Evolutionary conservation across 2,329 filamentous ascomycete species (phyloP), one percentile per base, ranked within the genome.

Genomic region (Aspergillus sp.): DNA sequence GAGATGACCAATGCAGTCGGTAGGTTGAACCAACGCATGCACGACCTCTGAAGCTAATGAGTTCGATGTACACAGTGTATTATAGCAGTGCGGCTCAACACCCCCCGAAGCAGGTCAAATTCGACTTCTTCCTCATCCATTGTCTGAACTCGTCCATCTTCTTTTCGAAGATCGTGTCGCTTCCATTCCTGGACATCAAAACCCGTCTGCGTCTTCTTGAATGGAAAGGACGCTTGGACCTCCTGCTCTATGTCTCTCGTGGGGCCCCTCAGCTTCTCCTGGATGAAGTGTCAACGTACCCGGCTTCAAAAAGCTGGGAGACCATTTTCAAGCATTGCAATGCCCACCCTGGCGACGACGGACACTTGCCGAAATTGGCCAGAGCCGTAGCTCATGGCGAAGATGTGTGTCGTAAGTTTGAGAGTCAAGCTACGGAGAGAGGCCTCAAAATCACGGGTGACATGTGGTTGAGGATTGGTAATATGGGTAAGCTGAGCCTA

Each of bases 71-170:
- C 14, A 32, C 49, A 76, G 83, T 80, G 0, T 86, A 84, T 69
- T 85, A 81, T 67, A 82, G 84, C n/a, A 78, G 75, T 0, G 84
- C 88, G 0, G 85, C 91, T 0, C 84, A 90, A 66, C 80, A 84
- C 31, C 85, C 85, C 0, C 80, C 81, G 1, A 90, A 92, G 71
- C 74, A 81, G 22, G 80, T 88, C 53, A 92, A 90, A 71, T 87
- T 91, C 71, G 93, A 96, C 72, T 97, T 97, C 73, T 95, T 88
- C 79, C 81, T 80, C 70, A 92, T 93, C 68, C 93, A 97, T 75
- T 85, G 87, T 68, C 78, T 94, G 65, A 97, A 90, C 70, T 80
- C 81, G 11, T 88, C 88, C n/a, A 86, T 96, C 65, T 95, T 94
- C 78, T 82, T 91, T 64, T 80, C 81, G 6, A 72, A 81, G 7